Base-by-base conservation (phyloP, 2,329 filamentous ascomycete species). In the Rhynchosporium secalis region DNA sequence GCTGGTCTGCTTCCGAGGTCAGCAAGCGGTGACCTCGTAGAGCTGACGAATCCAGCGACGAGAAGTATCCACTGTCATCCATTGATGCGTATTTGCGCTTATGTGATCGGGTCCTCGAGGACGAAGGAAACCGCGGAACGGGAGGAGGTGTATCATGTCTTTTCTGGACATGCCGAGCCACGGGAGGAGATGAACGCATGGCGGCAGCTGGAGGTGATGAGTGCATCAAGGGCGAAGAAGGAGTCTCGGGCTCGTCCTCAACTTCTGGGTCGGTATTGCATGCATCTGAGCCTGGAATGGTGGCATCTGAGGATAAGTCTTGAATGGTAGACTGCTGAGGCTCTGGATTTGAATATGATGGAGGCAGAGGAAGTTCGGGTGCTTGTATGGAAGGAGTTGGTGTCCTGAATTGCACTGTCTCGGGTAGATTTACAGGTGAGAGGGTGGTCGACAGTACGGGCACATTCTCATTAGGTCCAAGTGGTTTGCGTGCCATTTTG, bases 21-120 rank as follows among this genome's bases (percentile, higher is more conserved):
- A 92, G 81, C 20, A 91, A 80, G 61, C 85, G 81, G 15, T 87
- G 86, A 54, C 89, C 87, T 63, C 94, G 86, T 74, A 91, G 84
- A 13, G 84, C 92, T 0, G 95, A 98, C 2, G 95, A 98, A 70
- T 97, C 93, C 20, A 98, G 83, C 0, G 93, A 97, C 1, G 95
- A 98, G 74, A 96, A 96, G 76, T 98, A 99, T 46, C 95, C 95
- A 74, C 94, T 98, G 76, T 99, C 95, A 72, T 90, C 91, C 80
- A 96, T 88, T 12, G 89, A 88, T 36, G 85, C 84, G 71, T 90
- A 86, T 75, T 92, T 94, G 68, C 90, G 88, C 77, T 91, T 91
- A 68, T 88, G 87, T 45, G 86, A 84, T 51, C 72, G 86, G 56
- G 80, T 78, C 48, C 82, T 82, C n/a, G 90, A 90, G 26, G 87